Evolutionary conservation across 1,139 yeast genomes (phyloP).

Genomic region (Lodderomyces elongisporus): DNA sequence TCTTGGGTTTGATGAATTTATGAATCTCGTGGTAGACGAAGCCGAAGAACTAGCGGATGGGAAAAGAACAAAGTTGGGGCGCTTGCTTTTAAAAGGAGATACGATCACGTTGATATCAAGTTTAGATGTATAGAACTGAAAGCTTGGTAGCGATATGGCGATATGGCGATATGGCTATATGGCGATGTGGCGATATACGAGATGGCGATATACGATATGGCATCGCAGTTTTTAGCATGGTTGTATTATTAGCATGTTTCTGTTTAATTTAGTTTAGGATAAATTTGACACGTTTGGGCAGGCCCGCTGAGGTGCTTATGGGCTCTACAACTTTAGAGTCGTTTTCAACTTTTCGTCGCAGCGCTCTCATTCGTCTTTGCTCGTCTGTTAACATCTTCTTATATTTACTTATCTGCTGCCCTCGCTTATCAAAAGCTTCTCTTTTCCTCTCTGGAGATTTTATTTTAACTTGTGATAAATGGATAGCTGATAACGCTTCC

Average conservation of each 20-base stretch:
- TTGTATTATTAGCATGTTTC: constrained; percentile 4
- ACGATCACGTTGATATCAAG: constrained; percentile 79
- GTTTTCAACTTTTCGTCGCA: constrained; percentile 12
- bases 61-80: constrained; percentile 34
- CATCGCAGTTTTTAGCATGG: no score
- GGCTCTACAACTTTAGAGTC: no score
- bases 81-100: constrained; percentile 86
- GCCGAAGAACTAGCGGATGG: constrained; percentile 65
- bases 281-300: constrained; percentile 9
- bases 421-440: constrained; percentile 20
- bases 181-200: neutral
- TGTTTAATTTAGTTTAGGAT: no score
- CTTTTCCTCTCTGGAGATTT: constrained; percentile 17
- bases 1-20: constrained; percentile 93
- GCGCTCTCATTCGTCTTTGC: constrained; percentile 18
- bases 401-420: constrained; percentile 25
- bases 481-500: constrained; percentile 9
- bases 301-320: constrained; percentile 2
- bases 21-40: constrained; percentile 92
- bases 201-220: no score
- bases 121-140: constrained; percentile 35
- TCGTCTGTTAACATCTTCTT: constrained; percentile 20
- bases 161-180: neutral
- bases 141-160: neutral
- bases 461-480: constrained; percentile 7